Base-by-base conservation (phyloP, 1,284 basidiomycete genomes). In the Leucoagaricus sp. region DNA sequence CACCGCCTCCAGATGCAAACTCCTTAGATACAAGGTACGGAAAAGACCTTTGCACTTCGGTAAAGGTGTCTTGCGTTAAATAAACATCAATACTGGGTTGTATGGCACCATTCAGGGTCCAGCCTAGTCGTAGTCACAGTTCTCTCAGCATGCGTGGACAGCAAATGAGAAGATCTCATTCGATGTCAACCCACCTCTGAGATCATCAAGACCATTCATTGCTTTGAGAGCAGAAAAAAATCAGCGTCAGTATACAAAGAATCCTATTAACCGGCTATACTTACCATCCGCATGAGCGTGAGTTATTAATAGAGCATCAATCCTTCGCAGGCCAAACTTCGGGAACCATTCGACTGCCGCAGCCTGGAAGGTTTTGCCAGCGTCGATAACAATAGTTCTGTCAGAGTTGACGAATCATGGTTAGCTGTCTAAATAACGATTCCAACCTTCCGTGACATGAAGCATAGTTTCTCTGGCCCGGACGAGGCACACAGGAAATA, bases 261-360 rank as follows among this genome's bases (percentile, higher is more conserved):
- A 41, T 38, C n/a, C 15, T 26, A 29, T 25, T 29, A 28, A 52
- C 13, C 33, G 33, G 33, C 4, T 13, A n/a, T n/a, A 25, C 69
- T 48, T 61, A 89, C 87, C 87, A 69, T 91, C 89, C 59, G 89
- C 88, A 68, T 91, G 89, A 9, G 86, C 82, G 71, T 93, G 91
- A 0, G 90, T 92, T 41, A 93, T 81, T 21, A 93, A 74, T 10
- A 93, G 77, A 31, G 87, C 91, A 67, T 93, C 90, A 60, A 93
- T 92, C 61, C 76, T 76, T 58, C 91, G 78, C 51, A 93, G 70
- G 12, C 82, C 81, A 65, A 87, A 85, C 65, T 84, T 85, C 9
- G 91, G 90, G 71, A 93, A 93, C 85, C 86, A 89, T 66, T 93
- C 87, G 42, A 89, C 60, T 2, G 91, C 89, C 46, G 87, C 83